These are phyloP conservation scores for Groenewaldozyma salmanticensis DNA, from an alignment of 805 yeast genomes.

Conservation along the genomic window DNA sequence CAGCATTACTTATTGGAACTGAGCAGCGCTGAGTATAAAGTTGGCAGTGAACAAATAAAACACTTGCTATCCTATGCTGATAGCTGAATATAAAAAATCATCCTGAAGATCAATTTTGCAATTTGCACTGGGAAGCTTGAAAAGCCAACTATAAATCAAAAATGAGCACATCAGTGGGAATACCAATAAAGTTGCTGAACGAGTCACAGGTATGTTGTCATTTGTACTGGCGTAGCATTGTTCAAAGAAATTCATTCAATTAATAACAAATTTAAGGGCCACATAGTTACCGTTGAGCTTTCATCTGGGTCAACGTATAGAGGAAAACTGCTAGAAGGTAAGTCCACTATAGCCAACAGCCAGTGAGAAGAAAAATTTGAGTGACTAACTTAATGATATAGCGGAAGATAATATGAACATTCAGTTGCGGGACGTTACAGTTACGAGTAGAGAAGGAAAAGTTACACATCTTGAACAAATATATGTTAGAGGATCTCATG, in stretches of 20 bases:
- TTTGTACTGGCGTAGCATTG: neutral
- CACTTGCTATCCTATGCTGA: too few relatives aligned
- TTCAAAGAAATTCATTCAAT: neutral
- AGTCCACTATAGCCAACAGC: neutral
- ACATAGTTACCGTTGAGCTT: conserved; percentile 71
- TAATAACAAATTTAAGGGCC: conserved; percentile 44
- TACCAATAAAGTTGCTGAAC: conserved; percentile 76
- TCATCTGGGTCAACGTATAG: conserved; percentile 79
- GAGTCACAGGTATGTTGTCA: conserved; percentile 51
- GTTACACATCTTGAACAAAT: conserved; percentile 74
- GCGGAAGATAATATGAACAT: conserved; percentile 91
- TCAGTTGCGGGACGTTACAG: conserved; percentile 69
- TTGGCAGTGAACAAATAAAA: too few relatives aligned
- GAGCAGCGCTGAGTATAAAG: too few relatives aligned
- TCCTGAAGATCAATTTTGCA: neutral
- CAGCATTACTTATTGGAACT: too few relatives aligned
- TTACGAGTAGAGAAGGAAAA: conserved; percentile 67
- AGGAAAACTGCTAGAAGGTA: conserved; percentile 71
- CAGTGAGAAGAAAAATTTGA: neutral
- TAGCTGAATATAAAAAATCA: too few relatives aligned
- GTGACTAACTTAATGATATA: neutral
- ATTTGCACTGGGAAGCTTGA: too few relatives aligned
- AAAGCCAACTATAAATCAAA: too few relatives aligned
- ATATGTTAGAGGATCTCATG: conserved; percentile 84
- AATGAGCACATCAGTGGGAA: conserved; percentile 37